Conservation (phyloP, 306 rosid species). For the Cucurbita moschata region DNA sequence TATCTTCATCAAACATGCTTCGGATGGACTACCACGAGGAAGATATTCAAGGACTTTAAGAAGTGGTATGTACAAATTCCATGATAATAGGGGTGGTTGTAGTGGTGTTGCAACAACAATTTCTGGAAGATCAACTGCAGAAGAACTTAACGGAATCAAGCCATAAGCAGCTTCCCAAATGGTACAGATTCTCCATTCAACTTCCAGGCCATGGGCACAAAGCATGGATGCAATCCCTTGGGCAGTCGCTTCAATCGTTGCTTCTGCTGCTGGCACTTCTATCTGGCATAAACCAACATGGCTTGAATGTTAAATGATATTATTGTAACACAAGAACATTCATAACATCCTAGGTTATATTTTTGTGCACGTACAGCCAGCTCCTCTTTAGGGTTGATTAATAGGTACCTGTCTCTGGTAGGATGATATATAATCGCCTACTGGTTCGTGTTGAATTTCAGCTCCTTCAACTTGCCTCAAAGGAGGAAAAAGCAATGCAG, state of each 20-base stretch:
- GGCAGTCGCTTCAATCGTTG: slow-evolving; percentile 94
- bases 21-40: slow-evolving; percentile 99
- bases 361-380: neutral
- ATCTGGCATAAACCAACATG: slow-evolving; percentile 33
- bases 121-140: slow-evolving; percentile 96
- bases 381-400: neutral
- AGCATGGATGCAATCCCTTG: slow-evolving; percentile 98
- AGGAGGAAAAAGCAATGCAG: slow-evolving; percentile 93
- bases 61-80: slow-evolving; percentile 93
- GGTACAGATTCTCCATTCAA: slow-evolving; percentile 99
- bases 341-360: neutral
- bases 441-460: slow-evolving; percentile 73
- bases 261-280: slow-evolving; percentile 90
- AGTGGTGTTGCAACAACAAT: slow-evolving; percentile 82
- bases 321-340: neutral
- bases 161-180: slow-evolving; percentile 99
- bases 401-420: slow-evolving; percentile 68
- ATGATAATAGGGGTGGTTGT: slow-evolving; percentile 79
- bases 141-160: slow-evolving; percentile 86
- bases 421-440: slow-evolving; percentile 66
- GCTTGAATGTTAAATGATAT: neutral
- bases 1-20: slow-evolving; percentile 96
- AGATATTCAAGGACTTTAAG: slow-evolving; percentile 95
- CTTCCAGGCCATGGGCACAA: slow-evolving; percentile 98
- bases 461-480: slow-evolving; percentile 85